These are phyloP conservation scores for Cryptococcus hybrid DNA, from an alignment of 1,284 basidiomycete genomes.

Conservation along the genomic window DNA sequence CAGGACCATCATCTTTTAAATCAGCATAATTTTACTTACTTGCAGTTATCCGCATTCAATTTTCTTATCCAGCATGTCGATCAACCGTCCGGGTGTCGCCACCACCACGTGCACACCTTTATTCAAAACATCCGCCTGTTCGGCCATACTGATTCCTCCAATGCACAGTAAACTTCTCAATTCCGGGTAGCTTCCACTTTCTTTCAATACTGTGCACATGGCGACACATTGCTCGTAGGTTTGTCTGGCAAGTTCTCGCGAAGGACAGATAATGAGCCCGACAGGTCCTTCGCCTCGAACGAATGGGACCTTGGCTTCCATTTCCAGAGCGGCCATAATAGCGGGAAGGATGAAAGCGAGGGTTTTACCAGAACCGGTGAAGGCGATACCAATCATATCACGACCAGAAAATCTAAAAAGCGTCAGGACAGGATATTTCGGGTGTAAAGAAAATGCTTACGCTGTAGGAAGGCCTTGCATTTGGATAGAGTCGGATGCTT, in stretches of 20 bases:
- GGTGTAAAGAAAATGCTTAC: constrained; percentile 53
- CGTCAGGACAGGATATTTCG: constrained; percentile 2
- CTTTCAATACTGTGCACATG: constrained; percentile 80
- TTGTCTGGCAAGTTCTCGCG: constrained; percentile 89
- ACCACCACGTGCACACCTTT: constrained; percentile 85
- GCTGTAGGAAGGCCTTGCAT: constrained; percentile 95
- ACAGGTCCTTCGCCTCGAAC: constrained; percentile 92
- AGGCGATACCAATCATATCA: constrained; percentile 93
- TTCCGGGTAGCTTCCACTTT: constrained; percentile 73
- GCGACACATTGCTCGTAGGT: constrained; percentile 90
- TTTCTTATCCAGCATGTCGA: constrained; percentile 75
- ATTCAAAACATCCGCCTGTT: constrained; percentile 84
- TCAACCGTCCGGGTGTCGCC: constrained; percentile 57
- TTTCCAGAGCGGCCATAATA: constrained; percentile 94
- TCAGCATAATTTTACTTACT: constrained; percentile 46
- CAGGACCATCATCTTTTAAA: not conserved
- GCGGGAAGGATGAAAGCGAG: constrained; percentile 87
- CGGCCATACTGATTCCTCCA: constrained; percentile 96
- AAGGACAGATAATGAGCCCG: constrained; percentile 92
- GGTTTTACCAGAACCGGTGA: constrained; percentile 91
- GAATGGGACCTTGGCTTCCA: constrained; percentile 87
- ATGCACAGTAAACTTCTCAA: constrained; percentile 89
- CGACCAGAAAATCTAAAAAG: constrained; percentile 71
- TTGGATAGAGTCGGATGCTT: constrained; percentile 87
- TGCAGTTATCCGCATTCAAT: constrained; percentile 89